These are phyloP conservation scores for Limtongozyma cylindracea DNA, from an alignment of 805 yeast genomes.

Conservation along the genomic window DNA sequence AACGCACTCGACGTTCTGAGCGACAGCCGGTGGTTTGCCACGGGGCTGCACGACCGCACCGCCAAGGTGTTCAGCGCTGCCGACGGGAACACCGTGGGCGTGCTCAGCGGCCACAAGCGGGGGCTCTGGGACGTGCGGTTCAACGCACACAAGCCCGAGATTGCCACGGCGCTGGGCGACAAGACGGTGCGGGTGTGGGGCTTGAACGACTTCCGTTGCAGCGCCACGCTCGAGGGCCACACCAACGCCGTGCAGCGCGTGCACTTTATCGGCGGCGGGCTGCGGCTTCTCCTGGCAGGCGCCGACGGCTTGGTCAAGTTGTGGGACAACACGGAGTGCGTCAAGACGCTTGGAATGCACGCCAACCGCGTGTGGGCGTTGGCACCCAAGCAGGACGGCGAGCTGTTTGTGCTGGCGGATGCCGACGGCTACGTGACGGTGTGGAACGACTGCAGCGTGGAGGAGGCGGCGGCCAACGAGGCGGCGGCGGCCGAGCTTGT, in stretches of 20 bases:
- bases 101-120: slow-evolving; percentile 75
- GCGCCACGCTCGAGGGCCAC: slow-evolving; percentile 80
- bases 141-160: slow-evolving; percentile 49
- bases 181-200: slow-evolving; percentile 82
- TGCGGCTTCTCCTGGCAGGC: slow-evolving; percentile 54
- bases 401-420: slow-evolving; percentile 60
- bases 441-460: slow-evolving; percentile 79
- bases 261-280: slow-evolving; percentile 36
- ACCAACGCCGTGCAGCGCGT: slow-evolving; percentile 79
- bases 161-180: slow-evolving; percentile 83
- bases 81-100: slow-evolving; percentile 70
- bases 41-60: slow-evolving; percentile 85
- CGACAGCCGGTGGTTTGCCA: slow-evolving; percentile 66
- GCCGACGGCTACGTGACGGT: slow-evolving; percentile 82
- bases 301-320: slow-evolving; percentile 88
- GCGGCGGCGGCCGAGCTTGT: slow-evolving; percentile 29
- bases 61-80: slow-evolving; percentile 76
- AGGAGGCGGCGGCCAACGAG: slow-evolving; percentile 21
- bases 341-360: slow-evolving; percentile 73
- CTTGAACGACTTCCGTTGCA: slow-evolving; percentile 46
- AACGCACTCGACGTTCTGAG: slow-evolving; percentile 81
- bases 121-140: slow-evolving; percentile 87
- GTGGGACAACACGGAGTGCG: slow-evolving; percentile 66
- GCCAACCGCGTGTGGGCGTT: slow-evolving; percentile 90
- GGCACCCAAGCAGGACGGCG: slow-evolving; percentile 38